Percentiles rank a stretch among this genome's conserved stretches.
phyloP scores from a whole-genome alignment of 2,329 filamentous ascomycete species.

The Alternaria gansuensis region DNA sequence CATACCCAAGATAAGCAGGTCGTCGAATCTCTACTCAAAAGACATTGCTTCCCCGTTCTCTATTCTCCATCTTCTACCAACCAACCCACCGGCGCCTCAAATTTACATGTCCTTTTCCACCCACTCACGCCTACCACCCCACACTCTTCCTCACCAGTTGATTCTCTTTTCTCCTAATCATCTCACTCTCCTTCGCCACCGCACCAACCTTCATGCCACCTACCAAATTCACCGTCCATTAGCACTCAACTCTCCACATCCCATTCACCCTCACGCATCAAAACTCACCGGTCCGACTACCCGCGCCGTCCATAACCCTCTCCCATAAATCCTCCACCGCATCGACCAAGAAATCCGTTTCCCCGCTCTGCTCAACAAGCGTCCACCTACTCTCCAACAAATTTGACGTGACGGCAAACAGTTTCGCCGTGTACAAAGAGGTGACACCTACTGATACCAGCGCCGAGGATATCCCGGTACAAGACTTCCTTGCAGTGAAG shows the following conservation, averaged over 20 bases:
- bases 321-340: conserved; percentile 19
- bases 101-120: background rate
- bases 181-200: background rate
- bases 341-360: conserved; percentile 13
- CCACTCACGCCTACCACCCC: background rate
- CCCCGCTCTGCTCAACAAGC: conserved; percentile 5
- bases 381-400: background rate
- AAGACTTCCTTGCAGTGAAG: background rate
- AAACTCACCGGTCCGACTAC: background rate
- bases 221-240: background rate
- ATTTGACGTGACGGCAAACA: background rate
- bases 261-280: background rate
- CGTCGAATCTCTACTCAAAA: no score
- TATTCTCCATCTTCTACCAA: background rate
- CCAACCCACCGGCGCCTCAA: background rate
- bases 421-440: background rate
- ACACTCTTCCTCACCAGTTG: background rate
- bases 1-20: no score
- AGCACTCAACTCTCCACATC: background rate
- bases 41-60: background rate
- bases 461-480: background rate
- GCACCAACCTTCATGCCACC: background rate
- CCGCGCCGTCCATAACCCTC: conserved; percentile 2
- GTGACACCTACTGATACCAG: background rate
- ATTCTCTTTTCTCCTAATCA: fast-evolving